Evolutionary conservation across 345 rosid species (phyloP).

Genomic region (Melastoma malabathricum): DNA sequence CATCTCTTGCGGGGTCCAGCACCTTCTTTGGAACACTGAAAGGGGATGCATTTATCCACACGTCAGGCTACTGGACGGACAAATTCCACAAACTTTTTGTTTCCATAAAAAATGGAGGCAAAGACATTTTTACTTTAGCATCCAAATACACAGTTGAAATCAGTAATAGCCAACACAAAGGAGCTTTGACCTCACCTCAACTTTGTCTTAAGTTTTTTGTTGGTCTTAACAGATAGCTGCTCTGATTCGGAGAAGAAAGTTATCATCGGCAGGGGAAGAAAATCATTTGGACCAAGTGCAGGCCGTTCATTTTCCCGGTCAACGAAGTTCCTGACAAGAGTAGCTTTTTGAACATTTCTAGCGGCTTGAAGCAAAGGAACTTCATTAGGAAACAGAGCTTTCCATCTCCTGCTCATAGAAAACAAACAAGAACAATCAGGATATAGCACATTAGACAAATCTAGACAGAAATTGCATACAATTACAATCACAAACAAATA

Average conservation of each 20-base stretch:
- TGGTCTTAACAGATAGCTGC: constrained; percentile 2
- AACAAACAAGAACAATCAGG: background rate
- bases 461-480: background rate
- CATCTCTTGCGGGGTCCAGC: no score
- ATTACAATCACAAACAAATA: background rate
- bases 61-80: no score
- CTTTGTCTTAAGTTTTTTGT: constrained; percentile 27
- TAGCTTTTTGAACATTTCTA: constrained; percentile 31
- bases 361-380: constrained; percentile 50
- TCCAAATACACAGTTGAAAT: no score
- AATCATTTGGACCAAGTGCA: constrained; percentile 41
- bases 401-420: constrained; percentile 63
- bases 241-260: constrained; percentile 20
- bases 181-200: constrained; percentile 26
- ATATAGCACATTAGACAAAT: background rate
- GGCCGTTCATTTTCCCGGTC: constrained; percentile 83
- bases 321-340: constrained; percentile 63
- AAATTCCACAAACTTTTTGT: no score
- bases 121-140: no score
- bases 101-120: no score
- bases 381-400: constrained; percentile 45
- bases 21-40: no score
- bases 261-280: constrained; percentile 23
- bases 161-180: no score
- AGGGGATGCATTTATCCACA: no score